A percentile compares a stretch with the other conserved stretches of the same genome.
Conservation (phyloP, 2,329 filamentous ascomycete genomes). For the Pyrenophora seminiperda region DNA sequence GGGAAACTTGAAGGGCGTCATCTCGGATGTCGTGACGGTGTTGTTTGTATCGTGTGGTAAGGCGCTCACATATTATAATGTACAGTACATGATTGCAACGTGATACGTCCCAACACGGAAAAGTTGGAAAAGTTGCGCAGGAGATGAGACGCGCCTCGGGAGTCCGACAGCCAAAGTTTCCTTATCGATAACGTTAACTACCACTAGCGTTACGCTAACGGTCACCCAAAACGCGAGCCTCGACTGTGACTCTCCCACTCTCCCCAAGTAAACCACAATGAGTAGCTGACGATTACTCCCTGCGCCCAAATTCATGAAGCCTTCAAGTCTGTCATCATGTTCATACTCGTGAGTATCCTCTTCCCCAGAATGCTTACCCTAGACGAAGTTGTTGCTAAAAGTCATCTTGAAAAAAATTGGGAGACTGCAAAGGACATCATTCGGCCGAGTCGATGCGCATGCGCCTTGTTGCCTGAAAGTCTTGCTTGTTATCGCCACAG, state of each 20-base stretch:
- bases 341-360: constrained; percentile 45
- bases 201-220: constrained; percentile 19
- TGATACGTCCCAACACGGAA: not conserved
- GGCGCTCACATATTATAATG: too few relatives aligned
- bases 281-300: constrained; percentile 19
- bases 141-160: constrained; percentile 20
- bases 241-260: constrained; percentile 2
- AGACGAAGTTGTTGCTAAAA: too few relatives aligned
- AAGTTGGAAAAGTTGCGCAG: not conserved
- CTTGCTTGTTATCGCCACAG: too few relatives aligned
- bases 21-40: constrained; percentile 4
- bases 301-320: constrained; percentile 34
- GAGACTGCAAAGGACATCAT: not conserved
- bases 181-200: constrained; percentile 31
- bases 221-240: constrained; percentile 10
- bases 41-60: not conserved
- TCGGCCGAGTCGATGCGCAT: too few relatives aligned
- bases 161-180: constrained; percentile 19
- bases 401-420: constrained; percentile 11
- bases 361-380: too few relatives aligned
- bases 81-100: not conserved
- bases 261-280: constrained; percentile 12
- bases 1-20: constrained; percentile 53
- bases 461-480: too few relatives aligned
- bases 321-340: constrained; percentile 36